Evolutionary conservation across 2,329 filamentous ascomycete species (phyloP).

Genomic region (Venturia pyrina): DNA sequence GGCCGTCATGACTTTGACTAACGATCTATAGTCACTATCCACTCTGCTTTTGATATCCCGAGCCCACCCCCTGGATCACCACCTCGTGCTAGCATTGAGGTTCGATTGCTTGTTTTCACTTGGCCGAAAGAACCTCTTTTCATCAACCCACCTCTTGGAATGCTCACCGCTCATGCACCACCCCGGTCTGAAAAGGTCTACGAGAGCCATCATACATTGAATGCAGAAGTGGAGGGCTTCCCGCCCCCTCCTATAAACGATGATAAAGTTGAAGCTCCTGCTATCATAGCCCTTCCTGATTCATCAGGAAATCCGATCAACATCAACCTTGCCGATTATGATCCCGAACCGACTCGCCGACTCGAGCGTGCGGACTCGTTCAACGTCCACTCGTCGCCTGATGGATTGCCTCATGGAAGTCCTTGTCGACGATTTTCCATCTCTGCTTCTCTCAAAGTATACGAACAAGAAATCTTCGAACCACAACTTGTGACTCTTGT

Average conservation of each 20-base stretch:
- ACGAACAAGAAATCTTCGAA: constrained; percentile 7
- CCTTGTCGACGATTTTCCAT: neutral
- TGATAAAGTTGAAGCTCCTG: neutral
- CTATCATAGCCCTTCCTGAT: constrained; percentile 7
- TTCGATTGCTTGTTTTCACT: constrained; percentile 9
- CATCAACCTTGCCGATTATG: constrained; percentile 9
- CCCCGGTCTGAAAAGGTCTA: constrained; percentile 3
- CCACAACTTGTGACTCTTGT: neutral
- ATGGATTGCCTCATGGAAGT: neutral
- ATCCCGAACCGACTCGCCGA: neutral
- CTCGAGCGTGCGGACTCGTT: neutral
- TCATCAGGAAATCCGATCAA: neutral
- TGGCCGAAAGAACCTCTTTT: constrained; percentile 11
- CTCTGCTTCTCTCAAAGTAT: constrained; percentile 1
- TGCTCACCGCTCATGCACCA: constrained; percentile 9
- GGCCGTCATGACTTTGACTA: neutral
- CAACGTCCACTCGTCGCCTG: neutral
- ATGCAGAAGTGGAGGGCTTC: constrained; percentile 6
- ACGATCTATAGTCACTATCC: neutral
- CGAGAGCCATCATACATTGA: constrained; percentile 6
- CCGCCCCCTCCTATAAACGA: neutral
- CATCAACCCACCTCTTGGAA: constrained; percentile 7
- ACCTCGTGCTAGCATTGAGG: constrained; percentile 10
- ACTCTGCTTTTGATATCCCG: constrained; percentile 10
- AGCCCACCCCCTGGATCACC: neutral